These are phyloP conservation scores for Abrus precatorius DNA, from an alignment of 306 rosid species.

Conservation along the genomic window DNA sequence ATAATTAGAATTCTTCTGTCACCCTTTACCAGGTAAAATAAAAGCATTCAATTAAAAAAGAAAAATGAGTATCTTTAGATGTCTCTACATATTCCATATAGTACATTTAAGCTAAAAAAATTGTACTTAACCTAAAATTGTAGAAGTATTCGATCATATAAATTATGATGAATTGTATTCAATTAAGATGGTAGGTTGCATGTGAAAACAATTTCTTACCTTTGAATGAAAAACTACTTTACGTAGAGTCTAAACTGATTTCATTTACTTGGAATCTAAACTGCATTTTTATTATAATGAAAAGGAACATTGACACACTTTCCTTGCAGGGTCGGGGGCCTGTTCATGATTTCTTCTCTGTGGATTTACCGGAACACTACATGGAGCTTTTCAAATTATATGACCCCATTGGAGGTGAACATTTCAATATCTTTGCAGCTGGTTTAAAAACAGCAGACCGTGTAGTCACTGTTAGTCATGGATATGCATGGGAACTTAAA, in stretches of 20 bases:
- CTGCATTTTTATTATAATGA: neutral
- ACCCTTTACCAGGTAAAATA: too few species aligned
- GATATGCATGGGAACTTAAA: conserved; percentile 83
- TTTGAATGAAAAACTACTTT: conserved; percentile 18
- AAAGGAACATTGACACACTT: conserved; percentile 28
- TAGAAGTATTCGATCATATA: too few species aligned
- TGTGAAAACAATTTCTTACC: neutral
- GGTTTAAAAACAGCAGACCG: conserved; percentile 85
- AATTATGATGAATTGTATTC: neutral
- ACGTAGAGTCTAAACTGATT: neutral
- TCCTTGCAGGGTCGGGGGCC: conserved; percentile 87
- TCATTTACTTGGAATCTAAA: conserved; percentile 20
- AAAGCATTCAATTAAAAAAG: too few species aligned
- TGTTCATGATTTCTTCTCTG: conserved; percentile 59
- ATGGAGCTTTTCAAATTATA: conserved; percentile 62
- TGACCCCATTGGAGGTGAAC: conserved; percentile 90
- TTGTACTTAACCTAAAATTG: too few species aligned
- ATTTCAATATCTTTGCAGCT: conserved; percentile 86
- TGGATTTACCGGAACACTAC: conserved; percentile 75
- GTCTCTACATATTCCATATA: too few species aligned
- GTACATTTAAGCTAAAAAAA: too few species aligned
- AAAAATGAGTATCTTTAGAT: neutral
- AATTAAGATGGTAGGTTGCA: neutral
- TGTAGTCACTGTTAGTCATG: conserved; percentile 86
- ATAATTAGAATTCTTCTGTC: too few species aligned